These are phyloP conservation scores for Crithidia fasciculata DNA, from an alignment of 208 protist genomes.

Conservation along the genomic window DNA sequence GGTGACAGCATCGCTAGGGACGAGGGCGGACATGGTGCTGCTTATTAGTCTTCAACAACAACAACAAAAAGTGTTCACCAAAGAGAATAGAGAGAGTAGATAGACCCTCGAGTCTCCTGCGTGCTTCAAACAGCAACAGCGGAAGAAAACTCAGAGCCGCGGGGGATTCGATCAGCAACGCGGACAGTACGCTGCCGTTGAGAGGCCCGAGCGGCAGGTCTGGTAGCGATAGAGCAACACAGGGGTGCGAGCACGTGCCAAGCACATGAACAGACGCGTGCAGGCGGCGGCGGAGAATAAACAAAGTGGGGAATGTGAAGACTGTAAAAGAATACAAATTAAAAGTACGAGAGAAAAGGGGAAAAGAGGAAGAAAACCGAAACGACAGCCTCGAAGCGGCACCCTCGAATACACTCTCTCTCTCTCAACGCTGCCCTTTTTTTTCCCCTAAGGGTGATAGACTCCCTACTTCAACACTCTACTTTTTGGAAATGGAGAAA, in stretches of 20 bases:
- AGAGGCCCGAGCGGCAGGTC: too few relatives aligned
- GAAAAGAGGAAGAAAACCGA: background rate
- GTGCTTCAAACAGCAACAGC: background rate
- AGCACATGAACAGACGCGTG: background rate
- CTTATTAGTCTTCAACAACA: background rate
- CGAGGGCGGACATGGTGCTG: conserved; percentile 68
- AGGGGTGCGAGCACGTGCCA: background rate
- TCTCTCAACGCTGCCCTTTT: background rate
- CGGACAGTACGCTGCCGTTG: too few relatives aligned
- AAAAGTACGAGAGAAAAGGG: background rate
- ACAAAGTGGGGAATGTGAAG: background rate
- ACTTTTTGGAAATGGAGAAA: background rate
- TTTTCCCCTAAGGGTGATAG: too few relatives aligned
- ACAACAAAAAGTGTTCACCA: conserved; percentile 1
- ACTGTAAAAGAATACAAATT: background rate
- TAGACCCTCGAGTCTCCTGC: too few relatives aligned
- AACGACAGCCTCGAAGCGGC: background rate
- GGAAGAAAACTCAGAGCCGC: background rate
- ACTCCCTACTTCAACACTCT: too few relatives aligned
- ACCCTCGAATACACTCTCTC: background rate
- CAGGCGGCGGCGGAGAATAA: background rate
- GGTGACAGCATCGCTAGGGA: conserved; percentile 81
- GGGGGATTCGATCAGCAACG: too few relatives aligned
- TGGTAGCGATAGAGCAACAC: background rate
- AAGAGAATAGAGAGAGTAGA: background rate